Conservation (phyloP, 768 basidiomycete species). For the Cystofilobasidium capitatum region DNA sequence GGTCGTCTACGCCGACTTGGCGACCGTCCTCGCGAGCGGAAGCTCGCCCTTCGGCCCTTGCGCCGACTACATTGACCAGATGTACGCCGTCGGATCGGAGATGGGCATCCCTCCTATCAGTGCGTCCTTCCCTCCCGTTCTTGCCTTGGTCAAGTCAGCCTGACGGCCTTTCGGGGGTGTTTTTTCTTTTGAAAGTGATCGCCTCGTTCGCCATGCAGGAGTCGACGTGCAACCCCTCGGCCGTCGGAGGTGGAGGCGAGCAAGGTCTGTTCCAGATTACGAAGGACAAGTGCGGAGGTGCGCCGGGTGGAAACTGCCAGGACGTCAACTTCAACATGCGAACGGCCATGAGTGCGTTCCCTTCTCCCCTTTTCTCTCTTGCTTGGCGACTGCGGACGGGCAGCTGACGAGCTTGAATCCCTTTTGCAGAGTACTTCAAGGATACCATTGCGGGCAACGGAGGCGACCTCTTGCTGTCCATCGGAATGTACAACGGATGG, state of each 20-base stretch:
- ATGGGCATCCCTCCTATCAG: conserved; percentile 53
- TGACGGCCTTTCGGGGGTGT: too few relatives aligned
- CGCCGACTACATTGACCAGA: conserved; percentile 34
- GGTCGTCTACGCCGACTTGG: conserved; percentile 22
- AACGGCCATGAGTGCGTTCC: conserved; percentile 46
- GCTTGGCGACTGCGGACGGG: too few relatives aligned
- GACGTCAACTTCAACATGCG: conserved; percentile 41
- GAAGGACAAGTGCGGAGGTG: conserved; percentile 32
- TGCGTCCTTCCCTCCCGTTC: not conserved
- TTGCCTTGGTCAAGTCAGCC: too few relatives aligned
- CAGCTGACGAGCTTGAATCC: too few relatives aligned
- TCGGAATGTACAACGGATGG: conserved; percentile 55
- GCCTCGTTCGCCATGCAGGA: conserved; percentile 88
- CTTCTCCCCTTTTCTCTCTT: not conserved
- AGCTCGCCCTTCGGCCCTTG: conserved; percentile 33
- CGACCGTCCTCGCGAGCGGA: conserved; percentile 14
- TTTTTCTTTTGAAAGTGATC: conserved; percentile 42
- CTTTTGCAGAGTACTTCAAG: conserved; percentile 18
- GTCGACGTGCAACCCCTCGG: conserved; percentile 57
- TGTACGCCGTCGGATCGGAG: conserved; percentile 34
- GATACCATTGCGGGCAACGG: conserved; percentile 26
- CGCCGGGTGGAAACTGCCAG: conserved; percentile 32
- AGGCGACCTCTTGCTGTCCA: conserved; percentile 40
- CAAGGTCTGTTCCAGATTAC: conserved; percentile 46
- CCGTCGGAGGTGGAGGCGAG: conserved; percentile 66